A percentile compares a stretch with the other conserved stretches of the same genome.
phyloP scores from a whole-genome alignment of 2,329 filamentous ascomycete genomes.

The Penicillium paneum region DNA sequence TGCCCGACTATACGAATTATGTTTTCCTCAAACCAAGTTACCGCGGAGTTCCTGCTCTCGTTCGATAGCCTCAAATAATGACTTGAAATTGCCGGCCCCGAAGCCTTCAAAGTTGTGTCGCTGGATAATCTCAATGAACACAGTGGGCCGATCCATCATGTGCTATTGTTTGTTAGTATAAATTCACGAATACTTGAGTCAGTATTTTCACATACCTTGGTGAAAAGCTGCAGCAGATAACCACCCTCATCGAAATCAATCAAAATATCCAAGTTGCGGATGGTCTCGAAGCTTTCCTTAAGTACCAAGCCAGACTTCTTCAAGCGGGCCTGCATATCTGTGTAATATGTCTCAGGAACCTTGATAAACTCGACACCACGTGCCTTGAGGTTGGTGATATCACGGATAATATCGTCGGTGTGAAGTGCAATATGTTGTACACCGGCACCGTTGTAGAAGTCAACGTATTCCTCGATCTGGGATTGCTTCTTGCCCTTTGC shows the following conservation, averaged over 20 bases:
- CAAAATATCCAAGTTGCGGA: conserved; percentile 77
- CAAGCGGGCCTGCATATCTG: conserved; percentile 69
- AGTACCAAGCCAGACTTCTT: conserved; percentile 60
- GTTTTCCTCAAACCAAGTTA: conserved; percentile 56
- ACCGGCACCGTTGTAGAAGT: conserved; percentile 84
- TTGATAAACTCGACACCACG: conserved; percentile 90
- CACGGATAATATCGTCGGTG: conserved; percentile 72
- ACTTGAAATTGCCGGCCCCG: conserved; percentile 94
- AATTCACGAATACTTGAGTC: background rate
- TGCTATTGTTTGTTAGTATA: conserved; percentile 49
- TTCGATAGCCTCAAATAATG: conserved; percentile 91
- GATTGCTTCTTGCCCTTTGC: conserved; percentile 84
- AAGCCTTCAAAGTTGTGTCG: conserved; percentile 87
- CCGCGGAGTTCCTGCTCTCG: conserved; percentile 82
- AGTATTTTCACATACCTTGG: conserved; percentile 50
- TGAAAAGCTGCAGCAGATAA: conserved; percentile 74
- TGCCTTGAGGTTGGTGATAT: conserved; percentile 75
- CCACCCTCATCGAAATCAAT: conserved; percentile 94
- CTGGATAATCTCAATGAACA: conserved; percentile 96
- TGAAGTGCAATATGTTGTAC: conserved; percentile 92
- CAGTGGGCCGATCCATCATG: conserved; percentile 88
- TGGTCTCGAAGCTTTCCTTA: conserved; percentile 73
- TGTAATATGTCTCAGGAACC: conserved; percentile 84
- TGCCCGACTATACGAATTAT: background rate
- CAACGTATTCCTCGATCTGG: conserved; percentile 90